Conservation (phyloP, 2,329 filamentous ascomycete genomes). For the Cercospora berteroae region DNA sequence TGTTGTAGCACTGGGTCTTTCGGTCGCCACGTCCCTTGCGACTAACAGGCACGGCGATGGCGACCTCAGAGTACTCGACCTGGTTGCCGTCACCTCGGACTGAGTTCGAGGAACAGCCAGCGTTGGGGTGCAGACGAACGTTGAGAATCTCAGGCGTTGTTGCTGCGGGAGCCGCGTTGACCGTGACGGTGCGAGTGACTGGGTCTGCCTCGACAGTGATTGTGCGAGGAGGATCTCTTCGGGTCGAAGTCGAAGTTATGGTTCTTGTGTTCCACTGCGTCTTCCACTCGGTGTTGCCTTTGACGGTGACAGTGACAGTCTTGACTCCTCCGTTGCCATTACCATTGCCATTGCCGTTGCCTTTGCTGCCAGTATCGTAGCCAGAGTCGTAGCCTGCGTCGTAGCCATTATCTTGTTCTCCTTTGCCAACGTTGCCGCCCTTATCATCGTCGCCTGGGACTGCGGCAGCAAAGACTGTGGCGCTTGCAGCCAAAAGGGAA, state of each 20-base stretch:
- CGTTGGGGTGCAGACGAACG: constrained; percentile 1
- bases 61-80: constrained; percentile 2
- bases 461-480: constrained; percentile 6
- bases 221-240: neutral
- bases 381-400: neutral
- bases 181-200: constrained; percentile 3
- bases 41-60: neutral
- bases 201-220: neutral
- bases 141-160: neutral
- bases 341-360: neutral
- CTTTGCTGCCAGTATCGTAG: neutral
- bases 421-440: neutral
- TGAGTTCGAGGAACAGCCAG: neutral
- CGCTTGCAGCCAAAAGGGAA: constrained; percentile 11
- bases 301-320: neutral
- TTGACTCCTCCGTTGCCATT: neutral
- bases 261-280: neutral
- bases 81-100: constrained; percentile 1
- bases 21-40: neutral
- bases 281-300: neutral
- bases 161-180: neutral
- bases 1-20: constrained; percentile 7
- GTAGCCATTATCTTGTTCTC: neutral
- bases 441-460: constrained; percentile 2
- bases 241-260: neutral